phyloP scores from a whole-genome alignment of 768 basidiomycete genomes.

The Kwoniella shandongensis region DNA sequence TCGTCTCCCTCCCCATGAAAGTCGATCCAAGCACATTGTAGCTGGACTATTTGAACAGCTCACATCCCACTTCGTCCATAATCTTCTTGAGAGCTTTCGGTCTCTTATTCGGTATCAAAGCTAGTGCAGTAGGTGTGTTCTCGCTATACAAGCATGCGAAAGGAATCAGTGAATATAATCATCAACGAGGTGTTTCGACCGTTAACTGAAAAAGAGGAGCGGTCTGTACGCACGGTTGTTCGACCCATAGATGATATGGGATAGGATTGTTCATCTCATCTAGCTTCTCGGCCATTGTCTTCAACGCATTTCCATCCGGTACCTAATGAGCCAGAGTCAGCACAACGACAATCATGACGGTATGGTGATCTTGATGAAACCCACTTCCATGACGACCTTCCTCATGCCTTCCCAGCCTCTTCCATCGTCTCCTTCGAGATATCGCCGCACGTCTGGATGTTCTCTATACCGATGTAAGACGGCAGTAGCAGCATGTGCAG shows the following conservation, averaged over 20 bases:
- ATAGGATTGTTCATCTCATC: slow-evolving; percentile 31
- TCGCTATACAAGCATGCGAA: slow-evolving; percentile 29
- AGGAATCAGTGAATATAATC: neutral
- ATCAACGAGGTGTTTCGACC: neutral
- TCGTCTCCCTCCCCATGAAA: too few relatives aligned
- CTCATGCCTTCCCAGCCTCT: slow-evolving; percentile 44
- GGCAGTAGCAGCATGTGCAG: slow-evolving; percentile 52
- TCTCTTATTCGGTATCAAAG: slow-evolving; percentile 51
- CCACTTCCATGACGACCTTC: slow-evolving; percentile 46
- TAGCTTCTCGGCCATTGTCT: slow-evolving; percentile 25
- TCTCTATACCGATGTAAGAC: slow-evolving; percentile 44
- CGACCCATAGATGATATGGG: slow-evolving; percentile 51
- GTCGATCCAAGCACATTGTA: too few relatives aligned
- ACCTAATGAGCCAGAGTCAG: slow-evolving; percentile 17
- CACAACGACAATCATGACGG: neutral
- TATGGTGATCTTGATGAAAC: neutral
- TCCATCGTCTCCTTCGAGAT: slow-evolving; percentile 35
- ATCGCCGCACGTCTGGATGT: slow-evolving; percentile 41
- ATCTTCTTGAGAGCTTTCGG: slow-evolving; percentile 47
- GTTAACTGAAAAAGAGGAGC: neutral
- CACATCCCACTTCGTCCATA: slow-evolving; percentile 25
- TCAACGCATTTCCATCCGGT: slow-evolving; percentile 25
- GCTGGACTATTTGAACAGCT: neutral
- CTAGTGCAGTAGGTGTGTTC: slow-evolving; percentile 50
- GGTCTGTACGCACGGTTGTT: slow-evolving; percentile 46